Evolutionary conservation across 306 rosid genomes (phyloP), one percentile per base, ranked within the genome.

Genomic region (Canavalia ensiformis): DNA sequence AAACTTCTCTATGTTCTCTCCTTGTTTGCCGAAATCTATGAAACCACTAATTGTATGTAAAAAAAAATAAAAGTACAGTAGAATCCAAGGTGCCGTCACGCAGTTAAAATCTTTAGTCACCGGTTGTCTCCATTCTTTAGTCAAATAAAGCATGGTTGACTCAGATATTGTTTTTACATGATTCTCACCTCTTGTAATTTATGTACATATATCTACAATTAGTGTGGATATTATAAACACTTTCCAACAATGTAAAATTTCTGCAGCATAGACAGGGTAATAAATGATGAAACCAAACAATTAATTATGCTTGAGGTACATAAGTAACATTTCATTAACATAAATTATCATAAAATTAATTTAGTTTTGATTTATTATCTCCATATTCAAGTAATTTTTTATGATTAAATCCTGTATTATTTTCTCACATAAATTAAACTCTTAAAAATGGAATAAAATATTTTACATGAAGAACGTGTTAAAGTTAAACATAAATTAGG

Each of bases 111-210:
- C 73, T 29, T 10, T 0, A 30, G 78, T 42, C 76, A 44, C 46
- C 62, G 76, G 78, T 86, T 70, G 68, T 68, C 79, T 71, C 57
- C 73, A 7, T 60, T 79, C 76, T 51, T 50, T 63, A 69, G 88
- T 84, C 90, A 87, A 84, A 77, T 7, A 84, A 74, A 77, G 80
- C 44, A 74, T 57, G 79, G 80, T 87, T 81, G 84, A 84, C 86
- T 72, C 70, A 50, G 9, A 12, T 33, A 49, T 57, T 56, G 67
- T n/a, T 70, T 67, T 77, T 81, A 56, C 73, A 33, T 35, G 29
- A 50, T 18, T 74, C 45, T 55, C 52, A 60, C 47, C 31, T 59
- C 34, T 51, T 46, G 31, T 39, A 45, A 44, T 69, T 34, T 46
- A 33, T 66, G 25, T 18, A 18, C 25, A n/a, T 18, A 76, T 37